These are phyloP conservation scores for Kalmanozyma brasiliensis DNA, from an alignment of 1,284 basidiomycete genomes.

Conservation along the genomic window DNA sequence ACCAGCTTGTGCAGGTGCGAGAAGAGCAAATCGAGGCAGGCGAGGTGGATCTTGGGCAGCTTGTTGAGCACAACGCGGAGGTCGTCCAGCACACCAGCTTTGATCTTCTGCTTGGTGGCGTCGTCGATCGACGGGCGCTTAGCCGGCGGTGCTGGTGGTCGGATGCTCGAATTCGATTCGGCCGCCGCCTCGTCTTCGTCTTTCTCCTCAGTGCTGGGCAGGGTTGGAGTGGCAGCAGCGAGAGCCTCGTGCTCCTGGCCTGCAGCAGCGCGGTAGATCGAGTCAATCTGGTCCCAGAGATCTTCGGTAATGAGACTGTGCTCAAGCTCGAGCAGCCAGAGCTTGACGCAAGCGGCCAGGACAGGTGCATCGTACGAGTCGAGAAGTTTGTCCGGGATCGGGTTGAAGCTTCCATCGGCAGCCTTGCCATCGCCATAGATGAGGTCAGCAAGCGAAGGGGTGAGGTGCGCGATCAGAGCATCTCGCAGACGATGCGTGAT, in stretches of 20 bases:
- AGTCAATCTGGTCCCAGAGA: constrained; percentile 61
- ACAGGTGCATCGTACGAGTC: constrained; percentile 84
- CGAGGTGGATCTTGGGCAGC: constrained; percentile 82
- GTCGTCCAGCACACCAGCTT: constrained; percentile 74
- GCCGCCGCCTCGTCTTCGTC: constrained; percentile 8
- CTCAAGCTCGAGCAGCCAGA: constrained; percentile 73
- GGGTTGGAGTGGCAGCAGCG: constrained; percentile 12
- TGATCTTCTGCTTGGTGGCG: constrained; percentile 75
- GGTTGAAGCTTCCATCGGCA: constrained; percentile 8
- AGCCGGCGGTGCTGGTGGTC: neutral
- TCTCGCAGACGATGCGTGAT: constrained; percentile 85
- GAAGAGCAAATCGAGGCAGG: constrained; percentile 82
- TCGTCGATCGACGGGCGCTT: constrained; percentile 82
- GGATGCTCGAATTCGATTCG: neutral
- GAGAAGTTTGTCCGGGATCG: constrained; percentile 72
- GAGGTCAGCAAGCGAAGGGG: constrained; percentile 34
- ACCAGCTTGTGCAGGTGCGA: constrained; percentile 79
- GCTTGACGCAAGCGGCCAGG: constrained; percentile 82
- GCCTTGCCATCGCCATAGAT: constrained; percentile 26
- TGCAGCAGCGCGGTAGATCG: constrained; percentile 60
- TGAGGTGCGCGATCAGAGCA: constrained; percentile 73
- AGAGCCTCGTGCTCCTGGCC: constrained; percentile 55
- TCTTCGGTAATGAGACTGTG: constrained; percentile 53
- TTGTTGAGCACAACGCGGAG: constrained; percentile 77
- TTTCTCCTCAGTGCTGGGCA: constrained; percentile 9